Evolutionary conservation across 73 alveolate genomes (phyloP).

Genomic region (Paramecium sexaurelia): DNA sequence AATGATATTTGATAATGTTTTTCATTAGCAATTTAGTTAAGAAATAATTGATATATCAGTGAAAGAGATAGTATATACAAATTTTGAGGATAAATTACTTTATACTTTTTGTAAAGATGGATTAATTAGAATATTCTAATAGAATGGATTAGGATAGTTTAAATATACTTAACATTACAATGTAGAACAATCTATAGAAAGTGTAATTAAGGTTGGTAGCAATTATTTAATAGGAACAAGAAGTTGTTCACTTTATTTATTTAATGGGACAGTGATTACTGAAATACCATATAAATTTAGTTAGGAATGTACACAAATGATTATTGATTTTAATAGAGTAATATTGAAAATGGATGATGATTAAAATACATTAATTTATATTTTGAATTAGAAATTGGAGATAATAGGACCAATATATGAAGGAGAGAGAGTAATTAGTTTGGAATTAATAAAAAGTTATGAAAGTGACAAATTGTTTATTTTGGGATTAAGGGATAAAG

Average conservation of each 20-base stretch:
- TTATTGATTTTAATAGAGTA: not conserved
- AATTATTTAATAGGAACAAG: not conserved
- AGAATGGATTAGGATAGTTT: not conserved
- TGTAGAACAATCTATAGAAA: not conserved
- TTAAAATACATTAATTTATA: not conserved
- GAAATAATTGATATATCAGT: not conserved
- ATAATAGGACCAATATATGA: not conserved
- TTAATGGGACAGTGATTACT: not conserved
- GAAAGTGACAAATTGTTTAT: not conserved
- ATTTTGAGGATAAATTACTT: not conserved
- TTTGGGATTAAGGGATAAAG: not conserved
- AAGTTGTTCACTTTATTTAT: not conserved
- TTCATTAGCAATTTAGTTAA: not conserved
- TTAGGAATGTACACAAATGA: not conserved
- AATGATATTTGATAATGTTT: not conserved
- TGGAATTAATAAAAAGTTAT: not conserved
- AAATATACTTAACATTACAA: not conserved
- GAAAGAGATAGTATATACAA: not conserved
- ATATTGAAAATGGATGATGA: not conserved
- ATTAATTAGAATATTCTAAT: not conserved
- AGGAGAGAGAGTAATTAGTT: not conserved
- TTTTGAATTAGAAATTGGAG: not conserved
- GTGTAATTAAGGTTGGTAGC: not conserved
- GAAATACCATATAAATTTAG: not conserved
- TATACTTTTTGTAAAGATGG: conserved; percentile 12